Base-by-base conservation (phyloP, 331 rosid species). In the Malus hybrid region DNA sequence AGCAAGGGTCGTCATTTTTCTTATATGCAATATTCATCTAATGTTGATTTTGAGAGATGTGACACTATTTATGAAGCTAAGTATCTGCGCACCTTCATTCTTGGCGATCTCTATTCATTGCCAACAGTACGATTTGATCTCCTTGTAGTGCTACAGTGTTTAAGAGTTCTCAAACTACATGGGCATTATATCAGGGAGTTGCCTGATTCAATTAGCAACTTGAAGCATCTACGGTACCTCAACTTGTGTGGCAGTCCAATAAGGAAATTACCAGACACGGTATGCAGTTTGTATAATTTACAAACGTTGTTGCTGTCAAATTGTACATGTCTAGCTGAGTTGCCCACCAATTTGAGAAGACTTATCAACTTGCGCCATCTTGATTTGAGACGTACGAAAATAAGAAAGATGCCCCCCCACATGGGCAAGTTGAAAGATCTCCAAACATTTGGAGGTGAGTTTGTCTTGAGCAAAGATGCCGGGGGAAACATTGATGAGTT, bases 181-280 rank as follows among this genome's bases (percentile, higher is more conserved):
- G 3, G 15, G 4, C 4, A 20, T 22, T 0, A 50, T 1, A 14
- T 76, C 3, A 16, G 1, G 2, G 22, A 6, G 15, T 18, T 81
- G 34, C 78, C 75, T 0, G 4, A 46, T 10, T 65, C 42, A 0
- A 28, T 81, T 60, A 39, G 27, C 27, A 19, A 61, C 19, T 67
- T 77, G 76, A 81, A 46, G 39, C 72, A 77, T 52, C 62, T 82
- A 34, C 44, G 76, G 55, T 73, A 71, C 8, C 22, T 77, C 18
- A 67, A 73, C 54, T 20, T 77, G 4, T 73, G 76, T 52, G 0
- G 1, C 1, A 73, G 69, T 33, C 6, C 0, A 36, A 59, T 81
- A 6, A 12, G n/a, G 7, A 3, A 28, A 28, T 7, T 81, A 29
- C 79, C 81, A 0, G 16, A 18, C 10, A 10, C 62, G 0, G 0